Evolutionary conservation across 148 eudicot species (phyloP).

Genomic region (Arctostaphylos glauca): DNA sequence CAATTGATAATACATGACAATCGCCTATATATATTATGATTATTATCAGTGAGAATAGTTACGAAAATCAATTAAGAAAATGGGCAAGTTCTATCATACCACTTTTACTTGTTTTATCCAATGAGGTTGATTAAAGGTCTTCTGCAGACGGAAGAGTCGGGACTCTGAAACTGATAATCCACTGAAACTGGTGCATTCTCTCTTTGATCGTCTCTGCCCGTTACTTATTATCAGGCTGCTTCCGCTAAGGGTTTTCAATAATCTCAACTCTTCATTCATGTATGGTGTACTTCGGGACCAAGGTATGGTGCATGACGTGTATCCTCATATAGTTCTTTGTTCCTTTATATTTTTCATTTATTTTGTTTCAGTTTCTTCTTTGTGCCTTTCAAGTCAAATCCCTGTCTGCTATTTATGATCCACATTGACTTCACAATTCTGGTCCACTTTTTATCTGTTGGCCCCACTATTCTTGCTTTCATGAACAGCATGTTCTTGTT

Average conservation of each 20-base stretch:
- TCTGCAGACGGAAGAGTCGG: constrained; percentile 18
- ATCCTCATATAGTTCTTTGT: background rate
- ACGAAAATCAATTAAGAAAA: background rate
- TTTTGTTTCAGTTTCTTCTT: background rate
- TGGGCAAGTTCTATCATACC: background rate
- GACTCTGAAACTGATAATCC: constrained; percentile 21
- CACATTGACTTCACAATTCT: background rate
- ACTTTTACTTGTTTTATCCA: background rate
- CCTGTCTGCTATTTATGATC: background rate
- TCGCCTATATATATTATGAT: background rate
- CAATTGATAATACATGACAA: background rate
- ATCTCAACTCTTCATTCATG: constrained; percentile 45
- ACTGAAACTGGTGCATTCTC: constrained; percentile 29
- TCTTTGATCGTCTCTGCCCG: constrained; percentile 70
- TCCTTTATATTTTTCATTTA: background rate
- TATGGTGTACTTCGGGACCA: constrained; percentile 42
- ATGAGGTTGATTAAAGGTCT: constrained; percentile 24
- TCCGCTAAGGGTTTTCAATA: constrained; percentile 67
- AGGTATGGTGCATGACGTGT: constrained; percentile 28
- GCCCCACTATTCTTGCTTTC: background rate
- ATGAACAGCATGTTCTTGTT: background rate
- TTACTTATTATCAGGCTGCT: constrained; percentile 71
- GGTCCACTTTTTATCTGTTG: no score
- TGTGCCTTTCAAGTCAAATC: background rate
- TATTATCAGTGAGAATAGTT: background rate